Conservation (phyloP, 805 yeast genomes). For the Candida alai region DNA sequence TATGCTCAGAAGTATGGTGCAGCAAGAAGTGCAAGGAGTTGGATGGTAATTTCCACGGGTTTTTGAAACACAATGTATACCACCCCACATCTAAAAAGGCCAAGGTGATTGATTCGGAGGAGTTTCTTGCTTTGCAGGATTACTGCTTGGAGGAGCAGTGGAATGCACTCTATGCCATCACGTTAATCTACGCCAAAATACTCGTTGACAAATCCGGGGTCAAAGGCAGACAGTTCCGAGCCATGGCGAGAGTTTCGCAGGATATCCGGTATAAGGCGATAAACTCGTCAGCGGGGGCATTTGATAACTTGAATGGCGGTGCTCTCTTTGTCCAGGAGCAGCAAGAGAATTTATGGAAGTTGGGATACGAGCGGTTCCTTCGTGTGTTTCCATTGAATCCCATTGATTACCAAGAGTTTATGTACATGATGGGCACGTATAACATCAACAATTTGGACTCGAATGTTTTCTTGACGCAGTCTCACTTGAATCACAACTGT, state of each 20-base stretch:
- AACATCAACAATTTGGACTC: constrained; percentile 72
- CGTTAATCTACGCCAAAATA: constrained; percentile 48
- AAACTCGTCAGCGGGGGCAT: constrained; percentile 51
- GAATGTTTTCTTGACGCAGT: constrained; percentile 55
- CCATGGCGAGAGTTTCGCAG: constrained; percentile 71
- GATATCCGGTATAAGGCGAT: constrained; percentile 57
- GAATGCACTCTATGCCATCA: constrained; percentile 65
- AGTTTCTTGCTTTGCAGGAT: constrained; percentile 54
- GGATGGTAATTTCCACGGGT: constrained; percentile 48
- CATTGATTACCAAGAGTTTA: constrained; percentile 48
- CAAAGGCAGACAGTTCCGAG: constrained; percentile 44
- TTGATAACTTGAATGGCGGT: constrained; percentile 50
- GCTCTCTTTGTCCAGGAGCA: constrained; percentile 54
- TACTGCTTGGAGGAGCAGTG: constrained; percentile 64
- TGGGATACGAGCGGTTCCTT: constrained; percentile 50
- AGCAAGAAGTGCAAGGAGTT: constrained; percentile 52
- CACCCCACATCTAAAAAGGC: constrained; percentile 22
- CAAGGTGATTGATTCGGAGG: constrained; percentile 40
- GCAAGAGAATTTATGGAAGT: constrained; percentile 55
- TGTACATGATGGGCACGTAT: constrained; percentile 64
- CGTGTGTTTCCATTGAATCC: constrained; percentile 42
- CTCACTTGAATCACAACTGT: constrained; percentile 76
- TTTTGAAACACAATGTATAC: constrained; percentile 52
- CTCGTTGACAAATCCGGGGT: constrained; percentile 40
- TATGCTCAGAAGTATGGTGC: constrained; percentile 72